Conservation (phyloP, 2,329 filamentous ascomycete genomes). For the Atkinsonella texensis region DNA sequence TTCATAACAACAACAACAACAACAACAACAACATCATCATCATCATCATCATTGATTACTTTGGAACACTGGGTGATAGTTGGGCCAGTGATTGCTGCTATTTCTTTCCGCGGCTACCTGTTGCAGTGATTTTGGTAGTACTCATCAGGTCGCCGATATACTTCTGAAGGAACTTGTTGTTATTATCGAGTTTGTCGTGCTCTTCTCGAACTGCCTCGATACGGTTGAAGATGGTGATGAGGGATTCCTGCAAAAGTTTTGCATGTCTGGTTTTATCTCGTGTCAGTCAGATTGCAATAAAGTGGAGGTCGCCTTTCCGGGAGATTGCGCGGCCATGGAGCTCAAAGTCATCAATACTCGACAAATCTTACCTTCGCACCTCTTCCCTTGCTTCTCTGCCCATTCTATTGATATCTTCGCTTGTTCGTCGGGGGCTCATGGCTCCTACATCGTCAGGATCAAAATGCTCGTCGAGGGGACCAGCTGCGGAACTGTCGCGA, state of each 20-base stretch:
- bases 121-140: conserved; percentile 59
- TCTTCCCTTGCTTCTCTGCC: conserved; percentile 68
- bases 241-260: conserved; percentile 74
- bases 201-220: conserved; percentile 91
- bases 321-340: too few relatives aligned
- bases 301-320: too few relatives aligned
- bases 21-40: too few relatives aligned
- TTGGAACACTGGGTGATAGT: too few relatives aligned
- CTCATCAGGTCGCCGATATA: conserved; percentile 96
- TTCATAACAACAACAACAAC: too few relatives aligned
- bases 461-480: conserved; percentile 61
- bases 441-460: conserved; percentile 81
- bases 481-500: conserved; percentile 61
- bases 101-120: conserved; percentile 40
- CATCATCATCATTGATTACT: too few relatives aligned
- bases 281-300: too few relatives aligned
- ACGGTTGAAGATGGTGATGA: conserved; percentile 80
- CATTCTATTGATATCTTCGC: conserved; percentile 79
- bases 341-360: too few relatives aligned
- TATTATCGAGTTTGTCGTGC: conserved; percentile 90
- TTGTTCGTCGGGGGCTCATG: conserved; percentile 88
- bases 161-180: conserved; percentile 95
- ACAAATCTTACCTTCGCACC: conserved; percentile 37
- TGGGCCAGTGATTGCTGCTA: conserved; percentile 14
- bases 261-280: conserved; percentile 56